These are phyloP conservation scores for Syzygium oleosum DNA, from an alignment of 345 rosid genomes.

Conservation along the genomic window DNA sequence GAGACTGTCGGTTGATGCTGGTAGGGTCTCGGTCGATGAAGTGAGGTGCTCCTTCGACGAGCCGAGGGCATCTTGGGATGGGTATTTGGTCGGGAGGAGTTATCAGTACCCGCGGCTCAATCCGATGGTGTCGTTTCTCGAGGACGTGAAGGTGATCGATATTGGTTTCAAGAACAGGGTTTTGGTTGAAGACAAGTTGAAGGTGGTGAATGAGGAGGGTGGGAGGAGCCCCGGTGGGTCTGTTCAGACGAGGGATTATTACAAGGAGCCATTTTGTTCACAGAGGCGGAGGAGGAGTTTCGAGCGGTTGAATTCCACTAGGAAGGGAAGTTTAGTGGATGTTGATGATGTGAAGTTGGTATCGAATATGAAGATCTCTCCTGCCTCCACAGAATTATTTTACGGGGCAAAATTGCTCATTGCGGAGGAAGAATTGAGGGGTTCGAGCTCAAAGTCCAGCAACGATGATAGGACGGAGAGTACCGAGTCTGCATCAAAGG, in stretches of 20 bases:
- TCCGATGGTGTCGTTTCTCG: slow-evolving; percentile 46
- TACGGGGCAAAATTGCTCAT: slow-evolving; percentile 52
- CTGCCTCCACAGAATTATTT: slow-evolving; percentile 53
- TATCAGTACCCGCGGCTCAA: slow-evolving; percentile 35
- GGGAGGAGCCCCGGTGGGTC: slow-evolving; percentile 65
- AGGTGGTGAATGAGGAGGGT: slow-evolving; percentile 20
- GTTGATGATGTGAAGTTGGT: slow-evolving; percentile 55
- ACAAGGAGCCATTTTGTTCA: slow-evolving; percentile 35
- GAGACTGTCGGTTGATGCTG: slow-evolving; percentile 41
- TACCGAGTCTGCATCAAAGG: slow-evolving; percentile 31
- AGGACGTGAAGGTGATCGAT: slow-evolving; percentile 43
- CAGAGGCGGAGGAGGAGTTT: slow-evolving; percentile 62
- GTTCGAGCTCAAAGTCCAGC: slow-evolving; percentile 48
- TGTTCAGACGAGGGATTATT: slow-evolving; percentile 67
- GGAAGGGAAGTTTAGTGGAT: slow-evolving; percentile 44
- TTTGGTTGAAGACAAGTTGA: slow-evolving; percentile 16
- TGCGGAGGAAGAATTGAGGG: slow-evolving; percentile 46
- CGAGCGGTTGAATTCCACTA: slow-evolving; percentile 47
- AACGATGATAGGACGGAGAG: slow-evolving; percentile 24
- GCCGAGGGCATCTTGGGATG: slow-evolving; percentile 53
- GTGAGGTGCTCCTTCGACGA: slow-evolving; percentile 32
- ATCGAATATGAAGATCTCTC: slow-evolving; percentile 60
- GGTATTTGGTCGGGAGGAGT: slow-evolving; percentile 34
- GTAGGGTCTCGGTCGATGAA: slow-evolving; percentile 39
- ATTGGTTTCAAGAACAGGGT: neutral